Conservation (phyloP, 768 basidiomycete genomes). For the Hericium rajendrae region DNA sequence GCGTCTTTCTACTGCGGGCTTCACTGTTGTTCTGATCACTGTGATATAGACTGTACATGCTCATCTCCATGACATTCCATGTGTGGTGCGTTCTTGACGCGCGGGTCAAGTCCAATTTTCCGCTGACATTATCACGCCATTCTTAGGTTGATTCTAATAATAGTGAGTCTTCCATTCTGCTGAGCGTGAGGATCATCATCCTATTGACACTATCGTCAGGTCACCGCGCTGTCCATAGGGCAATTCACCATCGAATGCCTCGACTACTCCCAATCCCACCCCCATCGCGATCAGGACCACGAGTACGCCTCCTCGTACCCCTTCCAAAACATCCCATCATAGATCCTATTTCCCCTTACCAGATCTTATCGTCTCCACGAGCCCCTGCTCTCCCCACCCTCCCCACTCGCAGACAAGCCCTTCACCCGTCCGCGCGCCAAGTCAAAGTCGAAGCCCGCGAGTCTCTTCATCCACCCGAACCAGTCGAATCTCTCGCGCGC, state of each 20-base stretch:
- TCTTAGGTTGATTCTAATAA: slow-evolving; percentile 37
- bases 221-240: slow-evolving; percentile 43
- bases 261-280: slow-evolving; percentile 20
- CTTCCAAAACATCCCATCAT: too few relatives aligned
- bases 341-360: background rate
- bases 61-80: slow-evolving; percentile 63
- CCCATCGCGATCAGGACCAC: slow-evolving; percentile 3
- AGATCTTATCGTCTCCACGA: slow-evolving; percentile 3
- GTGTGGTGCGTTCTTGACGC: slow-evolving; percentile 39
- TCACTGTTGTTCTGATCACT: background rate
- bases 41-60: slow-evolving; percentile 52
- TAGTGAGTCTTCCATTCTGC: slow-evolving; percentile 26
- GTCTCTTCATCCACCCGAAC: slow-evolving; percentile 53
- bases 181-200: background rate
- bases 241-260: slow-evolving; percentile 48
- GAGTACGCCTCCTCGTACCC: slow-evolving; percentile 7
- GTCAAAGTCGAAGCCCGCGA: slow-evolving; percentile 39
- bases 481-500: slow-evolving; percentile 59
- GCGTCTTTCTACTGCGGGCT: slow-evolving; percentile 15
- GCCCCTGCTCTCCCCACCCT: slow-evolving; percentile 1
- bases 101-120: background rate
- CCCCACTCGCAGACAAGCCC: background rate
- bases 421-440: slow-evolving; percentile 34
- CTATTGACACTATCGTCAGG: slow-evolving; percentile 24
- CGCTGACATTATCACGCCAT: background rate